Conservation (phyloP, 2,329 filamentous ascomycete genomes). For the Aschersonia sp. region DNA sequence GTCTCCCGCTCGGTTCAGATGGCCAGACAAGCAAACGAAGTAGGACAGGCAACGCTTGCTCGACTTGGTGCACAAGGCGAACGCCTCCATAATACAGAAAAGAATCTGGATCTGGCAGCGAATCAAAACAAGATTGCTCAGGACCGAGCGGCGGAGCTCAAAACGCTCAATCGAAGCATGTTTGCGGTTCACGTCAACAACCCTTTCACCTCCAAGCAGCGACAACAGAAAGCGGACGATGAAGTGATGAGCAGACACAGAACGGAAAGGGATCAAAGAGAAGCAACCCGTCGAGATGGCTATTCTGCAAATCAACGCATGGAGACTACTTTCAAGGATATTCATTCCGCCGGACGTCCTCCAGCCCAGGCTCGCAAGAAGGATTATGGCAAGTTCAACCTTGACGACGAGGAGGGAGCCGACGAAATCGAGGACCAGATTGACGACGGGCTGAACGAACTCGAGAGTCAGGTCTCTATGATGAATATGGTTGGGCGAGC, state of each 20-base stretch:
- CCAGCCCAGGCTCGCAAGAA: slow-evolving; percentile 21
- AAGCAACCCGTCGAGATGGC: slow-evolving; percentile 40
- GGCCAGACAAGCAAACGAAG: slow-evolving; percentile 27
- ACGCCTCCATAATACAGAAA: slow-evolving; percentile 67
- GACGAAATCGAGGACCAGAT: slow-evolving; percentile 36
- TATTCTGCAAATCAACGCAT: slow-evolving; percentile 37
- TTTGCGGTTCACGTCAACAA: slow-evolving; percentile 71
- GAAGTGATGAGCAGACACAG: slow-evolving; percentile 56
- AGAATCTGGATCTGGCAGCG: slow-evolving; percentile 66
- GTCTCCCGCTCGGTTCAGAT: slow-evolving; percentile 24
- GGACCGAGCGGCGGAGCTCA: slow-evolving; percentile 69
- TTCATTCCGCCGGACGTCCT: slow-evolving; percentile 14
- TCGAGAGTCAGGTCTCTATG: slow-evolving; percentile 54
- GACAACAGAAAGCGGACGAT: slow-evolving; percentile 50
- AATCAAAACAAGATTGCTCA: slow-evolving; percentile 64
- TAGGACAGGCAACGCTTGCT: slow-evolving; percentile 58
- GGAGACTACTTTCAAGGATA: slow-evolving; percentile 32
- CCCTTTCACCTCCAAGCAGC: slow-evolving; percentile 58
- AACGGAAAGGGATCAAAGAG: slow-evolving; percentile 48
- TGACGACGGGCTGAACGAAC: slow-evolving; percentile 46
- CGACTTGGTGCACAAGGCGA: slow-evolving; percentile 68
- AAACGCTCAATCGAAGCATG: slow-evolving; percentile 79
- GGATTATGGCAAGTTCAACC: slow-evolving; percentile 51
- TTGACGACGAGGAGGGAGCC: slow-evolving; percentile 47
- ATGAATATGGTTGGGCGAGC: slow-evolving; percentile 61